These are phyloP conservation scores for Cyclospora cayetanensis DNA, from an alignment of 169 alveolate species.

Conservation along the genomic window DNA sequence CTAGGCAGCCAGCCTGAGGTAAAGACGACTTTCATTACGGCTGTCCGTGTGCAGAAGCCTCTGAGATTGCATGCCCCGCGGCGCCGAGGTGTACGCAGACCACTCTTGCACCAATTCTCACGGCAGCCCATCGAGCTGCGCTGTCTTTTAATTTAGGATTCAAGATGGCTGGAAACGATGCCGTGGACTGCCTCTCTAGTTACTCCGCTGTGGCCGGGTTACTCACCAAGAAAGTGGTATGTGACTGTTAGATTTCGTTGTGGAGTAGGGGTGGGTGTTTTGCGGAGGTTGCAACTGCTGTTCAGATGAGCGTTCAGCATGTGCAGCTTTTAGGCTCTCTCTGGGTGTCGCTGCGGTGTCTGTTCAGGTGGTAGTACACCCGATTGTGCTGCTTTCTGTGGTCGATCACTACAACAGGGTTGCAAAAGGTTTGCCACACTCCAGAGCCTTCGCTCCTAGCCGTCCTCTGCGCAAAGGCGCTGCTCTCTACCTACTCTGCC, in stretches of 20 bases:
- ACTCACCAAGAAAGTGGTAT: constrained; percentile 52
- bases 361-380: constrained; percentile 76
- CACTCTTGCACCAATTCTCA: no score
- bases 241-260: constrained; percentile 29
- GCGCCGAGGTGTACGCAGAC: no score
- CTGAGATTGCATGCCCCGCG: no score
- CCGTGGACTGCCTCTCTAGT: constrained; percentile 36
- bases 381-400: constrained; percentile 94
- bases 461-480: no score
- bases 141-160: no score
- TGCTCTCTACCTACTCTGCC: no score
- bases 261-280: constrained; percentile 38
- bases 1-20: no score
- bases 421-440: constrained; percentile 92
- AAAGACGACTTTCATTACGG: no score
- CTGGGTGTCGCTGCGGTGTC: neutral
- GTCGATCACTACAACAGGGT: constrained; percentile 99
- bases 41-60: no score
- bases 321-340: neutral
- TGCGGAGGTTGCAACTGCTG: neutral
- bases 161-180: constrained; percentile 20
- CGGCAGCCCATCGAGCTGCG: no score
- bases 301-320: constrained; percentile 23
- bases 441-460: no score
- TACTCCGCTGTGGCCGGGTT: constrained; percentile 66